A percentile compares a stretch with the other conserved stretches of the same genome.
Evolutionary conservation across 2,329 filamentous ascomycete species (phyloP).

Genomic region (Aspergillus hortae): DNA sequence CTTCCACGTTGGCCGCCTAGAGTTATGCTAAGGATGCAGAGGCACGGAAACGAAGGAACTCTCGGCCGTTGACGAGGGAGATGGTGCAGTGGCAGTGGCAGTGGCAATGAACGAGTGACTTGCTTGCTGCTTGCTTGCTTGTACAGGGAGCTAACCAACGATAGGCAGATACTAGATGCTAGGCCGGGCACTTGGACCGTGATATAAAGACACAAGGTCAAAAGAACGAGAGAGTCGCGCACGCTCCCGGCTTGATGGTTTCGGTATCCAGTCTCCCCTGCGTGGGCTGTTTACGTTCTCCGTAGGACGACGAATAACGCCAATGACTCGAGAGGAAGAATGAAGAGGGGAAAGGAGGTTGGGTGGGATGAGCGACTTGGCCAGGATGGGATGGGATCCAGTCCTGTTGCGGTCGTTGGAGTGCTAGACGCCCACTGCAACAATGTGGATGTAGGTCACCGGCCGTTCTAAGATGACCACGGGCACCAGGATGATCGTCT

Average conservation of each 20-base stretch:
- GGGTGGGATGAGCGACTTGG: conserved; percentile 4
- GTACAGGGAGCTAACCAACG: conserved; percentile 13
- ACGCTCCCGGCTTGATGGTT: too few species aligned
- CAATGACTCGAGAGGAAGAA: conserved; percentile 5
- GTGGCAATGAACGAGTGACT: conserved; percentile 12
- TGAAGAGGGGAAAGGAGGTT: conserved; percentile 8
- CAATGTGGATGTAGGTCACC: conserved; percentile 2
- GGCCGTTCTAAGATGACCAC: neutral
- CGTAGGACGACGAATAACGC: conserved; percentile 8
- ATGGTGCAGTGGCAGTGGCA: neutral
- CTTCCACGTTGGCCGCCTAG: conserved; percentile 16
- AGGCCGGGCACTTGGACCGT: conserved; percentile 11
- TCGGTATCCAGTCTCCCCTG: conserved; percentile 3
- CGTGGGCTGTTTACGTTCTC: conserved; percentile 9
- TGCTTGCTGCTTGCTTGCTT: neutral
- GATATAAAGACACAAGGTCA: neutral
- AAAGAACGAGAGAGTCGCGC: conserved; percentile 3
- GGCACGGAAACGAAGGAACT: conserved; percentile 11
- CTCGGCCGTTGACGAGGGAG: conserved; percentile 6
- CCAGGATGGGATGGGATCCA: conserved; percentile 5
- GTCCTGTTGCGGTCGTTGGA: conserved; percentile 7
- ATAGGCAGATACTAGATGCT: conserved; percentile 14
- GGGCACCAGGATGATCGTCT: neutral
- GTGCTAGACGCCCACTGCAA: conserved; percentile 1
- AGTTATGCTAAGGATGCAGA: conserved; percentile 13